Base-by-base conservation (phyloP, 371 early-diverging fungal genomes). In the Circinella minor region DNA sequence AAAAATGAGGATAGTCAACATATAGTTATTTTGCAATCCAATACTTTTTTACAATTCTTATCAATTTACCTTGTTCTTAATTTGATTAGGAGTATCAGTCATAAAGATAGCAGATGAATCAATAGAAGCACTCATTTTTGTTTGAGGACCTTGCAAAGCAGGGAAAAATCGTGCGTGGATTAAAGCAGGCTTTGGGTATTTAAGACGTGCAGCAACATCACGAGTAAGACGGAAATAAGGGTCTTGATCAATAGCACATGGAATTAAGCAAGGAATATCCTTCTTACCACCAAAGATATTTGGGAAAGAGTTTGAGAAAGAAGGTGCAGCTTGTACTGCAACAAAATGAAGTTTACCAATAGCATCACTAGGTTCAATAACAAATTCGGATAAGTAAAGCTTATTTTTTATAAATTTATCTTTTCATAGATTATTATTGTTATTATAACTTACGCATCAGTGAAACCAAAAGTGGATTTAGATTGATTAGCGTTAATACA, bases 181-280 rank as follows among this genome's bases (percentile, higher is more conserved):
- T 51, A 98, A 83, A 11, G 94, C 82, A 4, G 99, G 99, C 83
- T 99, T 99, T 60, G 92, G 96, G 83, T 96, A 96, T 85, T 98
- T 97, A 59, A 99, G 88, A 70, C 88, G 90, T 68, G 88, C 88
- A 20, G 99, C 94, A 17, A 99, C 98, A 85, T 99, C 99, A 73
- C 99, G 91, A 1, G 99, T 99, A 68, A 99, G 82, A 57, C 99
- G 94, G 91, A 99, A 99, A 87, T 98, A 99, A 67, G 99, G 99
- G 76, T 99, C 99, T 88, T 99, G 99, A 80, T 99, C 99, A 74
- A 99, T 98, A 54, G 99, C 99, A 78, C 96, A 96, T 20, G 99
- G 99, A 74, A 99, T 98, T 79, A 99, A 82, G 81, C 98, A 98
- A 11, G 97, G 98, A 66, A 95, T 91, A 73, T 97, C 95, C 59